These are phyloP conservation scores for Exsudoporus frostii DNA, from an alignment of 768 basidiomycete genomes.

Conservation along the genomic window DNA sequence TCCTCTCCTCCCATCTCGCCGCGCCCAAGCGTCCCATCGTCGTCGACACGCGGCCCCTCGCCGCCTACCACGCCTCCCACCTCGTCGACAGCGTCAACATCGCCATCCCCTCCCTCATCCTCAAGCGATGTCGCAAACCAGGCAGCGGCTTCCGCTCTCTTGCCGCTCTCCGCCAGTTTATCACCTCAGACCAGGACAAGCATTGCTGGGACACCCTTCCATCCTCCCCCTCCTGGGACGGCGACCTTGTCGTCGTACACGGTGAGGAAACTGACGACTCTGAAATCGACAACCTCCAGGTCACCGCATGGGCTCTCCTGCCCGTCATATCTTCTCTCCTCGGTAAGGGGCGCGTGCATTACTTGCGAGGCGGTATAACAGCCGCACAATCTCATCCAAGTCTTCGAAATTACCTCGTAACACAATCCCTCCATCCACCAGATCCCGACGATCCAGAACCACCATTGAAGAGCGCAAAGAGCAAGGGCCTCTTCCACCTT, in stretches of 20 bases:
- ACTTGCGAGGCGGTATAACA: conserved; percentile 70
- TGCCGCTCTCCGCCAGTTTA: conserved; percentile 71
- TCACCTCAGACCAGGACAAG: conserved; percentile 76
- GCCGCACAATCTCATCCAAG: conserved; percentile 56
- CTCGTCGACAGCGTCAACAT: conserved; percentile 75
- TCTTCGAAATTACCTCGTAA: conserved; percentile 49
- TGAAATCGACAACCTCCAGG: conserved; percentile 52
- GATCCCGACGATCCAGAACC: conserved; percentile 14
- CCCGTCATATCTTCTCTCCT: conserved; percentile 60
- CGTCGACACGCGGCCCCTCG: conserved; percentile 77
- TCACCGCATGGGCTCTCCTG: conserved; percentile 69
- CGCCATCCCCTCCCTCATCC: conserved; percentile 85
- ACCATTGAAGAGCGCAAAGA: conserved; percentile 30
- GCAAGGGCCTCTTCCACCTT: conserved; percentile 63
- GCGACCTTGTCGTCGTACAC: conserved; percentile 66
- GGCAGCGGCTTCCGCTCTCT: conserved; percentile 64
- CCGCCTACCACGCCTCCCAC: conserved; percentile 61
- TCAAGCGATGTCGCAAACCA: conserved; percentile 77
- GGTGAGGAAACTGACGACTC: conserved; percentile 74
- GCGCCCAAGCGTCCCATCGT: conserved; percentile 58
- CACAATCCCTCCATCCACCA: conserved; percentile 14
- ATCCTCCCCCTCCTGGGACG: conserved; percentile 62
- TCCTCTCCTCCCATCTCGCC: conserved; percentile 48
- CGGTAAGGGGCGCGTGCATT: conserved; percentile 53
- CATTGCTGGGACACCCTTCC: conserved; percentile 61